Evolutionary conservation across 2,329 filamentous ascomycete genomes (phyloP).

Genomic region (Hymenoscyphus fraxineus): DNA sequence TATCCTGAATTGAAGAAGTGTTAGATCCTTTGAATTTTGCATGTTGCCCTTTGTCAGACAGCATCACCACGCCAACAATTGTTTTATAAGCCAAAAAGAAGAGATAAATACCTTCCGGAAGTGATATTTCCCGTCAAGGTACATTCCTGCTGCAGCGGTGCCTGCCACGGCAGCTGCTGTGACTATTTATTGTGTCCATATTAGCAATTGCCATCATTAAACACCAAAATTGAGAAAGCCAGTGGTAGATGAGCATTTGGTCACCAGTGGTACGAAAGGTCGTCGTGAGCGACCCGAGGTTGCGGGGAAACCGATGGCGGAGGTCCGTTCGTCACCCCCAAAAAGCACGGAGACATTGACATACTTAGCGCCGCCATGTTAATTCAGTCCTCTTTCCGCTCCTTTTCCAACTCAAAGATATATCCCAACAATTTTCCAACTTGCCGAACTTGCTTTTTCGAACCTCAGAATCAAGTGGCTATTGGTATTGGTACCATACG

Average conservation of each 20-base stretch:
- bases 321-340: background rate
- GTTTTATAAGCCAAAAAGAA: too few relatives aligned
- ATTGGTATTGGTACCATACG: too few relatives aligned
- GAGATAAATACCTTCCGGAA: slow-evolving; percentile 43
- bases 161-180: slow-evolving; percentile 30
- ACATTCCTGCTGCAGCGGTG: slow-evolving; percentile 48
- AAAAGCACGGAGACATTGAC: background rate
- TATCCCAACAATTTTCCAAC: background rate
- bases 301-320: background rate
- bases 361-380: background rate
- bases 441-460: background rate
- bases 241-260: background rate
- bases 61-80: too few relatives aligned
- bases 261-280: background rate
- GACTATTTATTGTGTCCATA: slow-evolving; percentile 16
- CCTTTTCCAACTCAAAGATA: background rate
- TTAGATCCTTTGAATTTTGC: too few relatives aligned
- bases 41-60: too few relatives aligned
- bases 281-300: background rate
- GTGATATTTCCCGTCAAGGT: slow-evolving; percentile 68
- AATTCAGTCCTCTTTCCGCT: background rate
- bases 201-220: slow-evolving; percentile 12
- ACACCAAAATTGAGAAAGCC: background rate
- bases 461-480: too few relatives aligned
- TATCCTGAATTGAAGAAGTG: slow-evolving; percentile 40